Evolutionary conservation across 1,284 basidiomycete genomes (phyloP).

Genomic region (Abortiporus biennis): DNA sequence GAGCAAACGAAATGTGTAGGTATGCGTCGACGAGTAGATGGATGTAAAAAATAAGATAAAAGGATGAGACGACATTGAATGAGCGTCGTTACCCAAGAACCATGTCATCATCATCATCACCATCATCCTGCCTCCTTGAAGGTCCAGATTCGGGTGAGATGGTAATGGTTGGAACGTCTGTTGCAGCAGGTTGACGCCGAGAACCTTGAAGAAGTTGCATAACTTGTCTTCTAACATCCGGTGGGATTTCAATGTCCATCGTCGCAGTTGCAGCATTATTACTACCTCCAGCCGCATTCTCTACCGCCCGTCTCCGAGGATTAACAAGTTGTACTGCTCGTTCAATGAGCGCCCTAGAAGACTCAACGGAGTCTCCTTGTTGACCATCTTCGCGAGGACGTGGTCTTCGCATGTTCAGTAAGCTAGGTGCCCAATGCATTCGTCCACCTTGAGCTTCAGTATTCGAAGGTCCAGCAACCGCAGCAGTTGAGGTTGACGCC

Average conservation of each 20-base stretch:
- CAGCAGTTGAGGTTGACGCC: not conserved
- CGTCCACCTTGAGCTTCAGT: not conserved
- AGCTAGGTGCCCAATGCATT: not conserved
- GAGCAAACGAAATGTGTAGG: no score
- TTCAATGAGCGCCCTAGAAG: not conserved
- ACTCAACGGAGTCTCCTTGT: not conserved
- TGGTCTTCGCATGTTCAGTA: not conserved
- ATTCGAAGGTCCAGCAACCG: not conserved
- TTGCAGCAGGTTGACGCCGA: not conserved
- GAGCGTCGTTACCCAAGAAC: conserved; percentile 4
- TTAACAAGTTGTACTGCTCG: not conserved
- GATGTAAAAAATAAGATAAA: no score
- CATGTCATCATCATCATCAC: conserved; percentile 6
- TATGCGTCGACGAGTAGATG: no score
- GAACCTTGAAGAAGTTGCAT: not conserved
- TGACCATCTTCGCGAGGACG: not conserved
- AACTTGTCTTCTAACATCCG: conserved; percentile 3
- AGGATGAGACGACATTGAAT: no score
- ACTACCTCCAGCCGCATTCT: not conserved
- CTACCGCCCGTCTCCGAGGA: not conserved
- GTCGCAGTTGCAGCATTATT: not conserved
- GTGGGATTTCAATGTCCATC: not conserved
- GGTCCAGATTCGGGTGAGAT: not conserved
- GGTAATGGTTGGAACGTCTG: no score
- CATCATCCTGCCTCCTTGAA: not conserved